Evolutionary conservation across 176 grass and related monocot species (phyloP).

Genomic region (Typha latifolia): DNA sequence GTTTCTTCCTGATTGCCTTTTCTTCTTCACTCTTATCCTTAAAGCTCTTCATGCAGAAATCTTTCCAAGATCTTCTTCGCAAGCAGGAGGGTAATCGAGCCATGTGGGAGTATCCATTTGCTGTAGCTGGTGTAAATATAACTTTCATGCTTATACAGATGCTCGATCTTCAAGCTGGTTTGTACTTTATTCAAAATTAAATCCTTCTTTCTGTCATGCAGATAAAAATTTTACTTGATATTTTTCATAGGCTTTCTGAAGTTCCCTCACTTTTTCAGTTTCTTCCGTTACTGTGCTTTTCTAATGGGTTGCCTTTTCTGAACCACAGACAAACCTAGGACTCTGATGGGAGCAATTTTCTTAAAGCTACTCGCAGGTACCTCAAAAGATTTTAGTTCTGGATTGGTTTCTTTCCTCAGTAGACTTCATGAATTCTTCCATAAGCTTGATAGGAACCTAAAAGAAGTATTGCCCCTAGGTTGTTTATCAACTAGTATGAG

Average conservation of each 20-base stretch:
- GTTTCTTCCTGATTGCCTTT: no score
- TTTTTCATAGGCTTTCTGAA: no score
- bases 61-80: slow-evolving; percentile 74
- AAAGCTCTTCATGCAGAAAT: slow-evolving; percentile 40
- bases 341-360: slow-evolving; percentile 69
- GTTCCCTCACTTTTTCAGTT: background rate
- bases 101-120: slow-evolving; percentile 97
- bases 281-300: background rate
- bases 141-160: slow-evolving; percentile 98
- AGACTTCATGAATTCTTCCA: background rate
- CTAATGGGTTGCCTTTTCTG: slow-evolving; percentile 18
- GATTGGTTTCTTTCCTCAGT: background rate
- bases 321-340: slow-evolving; percentile 60
- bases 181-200: slow-evolving; percentile 13
- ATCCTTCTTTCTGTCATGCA: background rate
- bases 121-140: slow-evolving; percentile 95
- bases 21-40: background rate
- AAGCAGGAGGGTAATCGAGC: slow-evolving; percentile 89
- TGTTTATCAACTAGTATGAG: background rate
- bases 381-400: background rate
- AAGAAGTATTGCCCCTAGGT: slow-evolving; percentile 3
- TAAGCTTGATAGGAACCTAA: background rate
- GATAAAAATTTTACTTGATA: no score
- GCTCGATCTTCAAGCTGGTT: slow-evolving; percentile 95
- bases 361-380: slow-evolving; percentile 72